Percentiles rank a stretch among this genome's conserved stretches.
Evolutionary conservation across 768 basidiomycete species (phyloP).

Genomic region (Omphalotus guepiniiformis): DNA sequence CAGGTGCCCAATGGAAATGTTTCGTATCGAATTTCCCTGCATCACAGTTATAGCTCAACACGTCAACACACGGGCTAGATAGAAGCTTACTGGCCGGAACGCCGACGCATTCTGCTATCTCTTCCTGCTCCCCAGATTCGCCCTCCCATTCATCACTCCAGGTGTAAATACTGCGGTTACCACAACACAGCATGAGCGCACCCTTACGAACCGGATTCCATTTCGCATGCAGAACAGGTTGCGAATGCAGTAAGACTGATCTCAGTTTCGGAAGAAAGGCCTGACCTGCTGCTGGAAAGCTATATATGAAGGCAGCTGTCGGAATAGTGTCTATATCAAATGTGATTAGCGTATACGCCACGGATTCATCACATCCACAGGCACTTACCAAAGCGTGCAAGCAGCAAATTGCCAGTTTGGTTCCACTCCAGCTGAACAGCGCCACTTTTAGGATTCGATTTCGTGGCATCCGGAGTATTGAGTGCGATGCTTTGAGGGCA

Average conservation of each 20-base stretch:
- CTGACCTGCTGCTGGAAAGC: conserved; percentile 61
- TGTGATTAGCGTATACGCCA: no score
- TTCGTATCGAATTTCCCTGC: conserved; percentile 50
- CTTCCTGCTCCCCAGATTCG: conserved; percentile 53
- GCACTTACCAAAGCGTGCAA: conserved; percentile 66
- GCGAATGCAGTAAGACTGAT: conserved; percentile 61
- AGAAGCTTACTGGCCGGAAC: conserved; percentile 74
- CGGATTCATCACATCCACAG: no score
- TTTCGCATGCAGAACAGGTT: conserved; percentile 57
- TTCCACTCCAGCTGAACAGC: conserved; percentile 79
- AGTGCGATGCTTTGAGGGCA: conserved; percentile 51
- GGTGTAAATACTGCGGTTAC: conserved; percentile 60
- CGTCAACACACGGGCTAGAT: conserved; percentile 12
- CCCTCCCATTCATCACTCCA: conserved; percentile 84
- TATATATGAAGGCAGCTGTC: conserved; percentile 61
- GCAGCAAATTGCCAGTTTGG: conserved; percentile 63
- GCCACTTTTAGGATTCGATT: conserved; percentile 63
- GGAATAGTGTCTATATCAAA: conserved; percentile 55
- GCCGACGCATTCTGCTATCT: conserved; percentile 88
- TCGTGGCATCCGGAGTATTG: conserved; percentile 52
- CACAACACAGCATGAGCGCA: conserved; percentile 63
- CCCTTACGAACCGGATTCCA: conserved; percentile 90
- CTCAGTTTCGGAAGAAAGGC: conserved; percentile 58
- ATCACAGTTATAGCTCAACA: conserved; percentile 2
- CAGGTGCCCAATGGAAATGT: conserved; percentile 77